Conservation (phyloP, 2,329 filamentous ascomycete genomes). For the Endocalyx cinctus region DNA sequence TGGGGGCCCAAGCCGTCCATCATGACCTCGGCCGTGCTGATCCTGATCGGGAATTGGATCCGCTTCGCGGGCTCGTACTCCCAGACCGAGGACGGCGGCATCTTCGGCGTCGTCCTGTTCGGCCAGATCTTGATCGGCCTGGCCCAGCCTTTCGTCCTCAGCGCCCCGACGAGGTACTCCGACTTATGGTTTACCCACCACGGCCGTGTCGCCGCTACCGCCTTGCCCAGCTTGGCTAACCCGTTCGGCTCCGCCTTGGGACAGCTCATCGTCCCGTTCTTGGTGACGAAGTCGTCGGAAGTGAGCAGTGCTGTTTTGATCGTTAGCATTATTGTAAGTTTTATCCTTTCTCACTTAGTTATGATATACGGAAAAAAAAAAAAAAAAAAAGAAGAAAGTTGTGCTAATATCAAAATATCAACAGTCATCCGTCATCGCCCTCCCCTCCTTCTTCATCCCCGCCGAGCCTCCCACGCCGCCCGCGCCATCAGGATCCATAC, state of each 20-base stretch:
- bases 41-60: constrained; percentile 86
- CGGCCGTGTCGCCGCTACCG: constrained; percentile 83
- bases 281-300: constrained; percentile 58
- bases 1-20: constrained; percentile 75
- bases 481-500: constrained; percentile 59
- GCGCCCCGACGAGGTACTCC: constrained; percentile 84
- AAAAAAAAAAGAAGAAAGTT: constrained; percentile 51
- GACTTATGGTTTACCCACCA: constrained; percentile 89
- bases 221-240: constrained; percentile 79
- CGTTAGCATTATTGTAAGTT: constrained; percentile 71
- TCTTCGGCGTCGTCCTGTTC: constrained; percentile 76
- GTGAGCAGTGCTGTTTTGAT: constrained; percentile 82
- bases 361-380: neutral
- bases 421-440: constrained; percentile 47
- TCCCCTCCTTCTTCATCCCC: constrained; percentile 81
- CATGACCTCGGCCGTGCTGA: constrained; percentile 64
- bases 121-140: constrained; percentile 88
- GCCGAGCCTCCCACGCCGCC: constrained; percentile 71
- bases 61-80: constrained; percentile 66
- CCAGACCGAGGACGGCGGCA: constrained; percentile 47
- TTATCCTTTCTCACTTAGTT: too few relatives aligned
- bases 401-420: too few relatives aligned
- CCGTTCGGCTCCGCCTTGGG: constrained; percentile 85
- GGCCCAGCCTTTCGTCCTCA: constrained; percentile 86
- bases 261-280: constrained; percentile 79